Conservation (phyloP, 1,139 yeast species). For the Blastobotrys elegans region DNA sequence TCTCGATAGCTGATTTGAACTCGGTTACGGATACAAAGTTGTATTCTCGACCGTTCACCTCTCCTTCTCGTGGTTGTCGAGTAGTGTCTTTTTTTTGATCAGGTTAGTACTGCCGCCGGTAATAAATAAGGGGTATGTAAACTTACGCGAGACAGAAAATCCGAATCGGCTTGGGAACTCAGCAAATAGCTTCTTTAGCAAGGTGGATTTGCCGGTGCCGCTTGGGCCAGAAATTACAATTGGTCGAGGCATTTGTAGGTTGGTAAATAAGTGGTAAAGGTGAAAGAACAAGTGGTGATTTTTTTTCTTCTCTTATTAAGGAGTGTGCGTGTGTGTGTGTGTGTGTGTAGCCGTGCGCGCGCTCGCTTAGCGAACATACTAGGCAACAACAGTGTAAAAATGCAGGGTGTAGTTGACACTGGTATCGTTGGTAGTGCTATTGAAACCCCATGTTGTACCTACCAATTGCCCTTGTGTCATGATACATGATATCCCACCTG, state of each 20-base stretch:
- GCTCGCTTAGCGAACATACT: too few species aligned
- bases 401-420: too few species aligned
- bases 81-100: conserved; percentile 64
- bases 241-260: conserved; percentile 59
- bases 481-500: too few species aligned
- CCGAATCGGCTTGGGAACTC: conserved; percentile 90
- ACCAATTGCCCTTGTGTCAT: too few species aligned
- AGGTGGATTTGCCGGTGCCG: conserved; percentile 91
- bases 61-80: conserved; percentile 87
- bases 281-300: background rate
- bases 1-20: conserved; percentile 69
- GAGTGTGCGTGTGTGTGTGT: background rate
- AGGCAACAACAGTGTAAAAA: too few species aligned
- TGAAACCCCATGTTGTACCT: too few species aligned
- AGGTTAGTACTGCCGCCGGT: too few species aligned
- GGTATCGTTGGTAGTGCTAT: too few species aligned
- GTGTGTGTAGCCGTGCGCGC: background rate
- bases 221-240: conserved; percentile 96
- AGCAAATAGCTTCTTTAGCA: conserved; percentile 80
- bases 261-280: background rate
- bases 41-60: conserved; percentile 82
- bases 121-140: too few species aligned
- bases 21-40: conserved; percentile 75
- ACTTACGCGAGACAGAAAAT: conserved; percentile 70
- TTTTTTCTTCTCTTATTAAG: background rate